Percentiles rank a stretch among this genome's conserved stretches.
phyloP scores from a whole-genome alignment of 169 alveolate genomes.

The Plasmodium knowlesi region DNA sequence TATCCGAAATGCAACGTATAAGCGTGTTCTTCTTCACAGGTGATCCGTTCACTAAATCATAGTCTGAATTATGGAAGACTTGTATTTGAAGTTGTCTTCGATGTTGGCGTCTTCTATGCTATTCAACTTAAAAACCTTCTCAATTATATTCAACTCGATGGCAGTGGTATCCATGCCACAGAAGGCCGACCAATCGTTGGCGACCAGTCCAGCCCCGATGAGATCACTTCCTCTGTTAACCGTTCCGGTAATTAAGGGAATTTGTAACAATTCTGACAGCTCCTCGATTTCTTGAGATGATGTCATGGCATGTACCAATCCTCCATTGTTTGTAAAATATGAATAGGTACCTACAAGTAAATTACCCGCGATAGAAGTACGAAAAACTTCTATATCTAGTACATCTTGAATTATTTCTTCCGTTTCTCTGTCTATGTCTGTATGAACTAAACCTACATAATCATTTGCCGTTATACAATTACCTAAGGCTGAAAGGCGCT shows the following conservation, averaged over 20 bases:
- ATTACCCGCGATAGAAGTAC: conserved; percentile 99
- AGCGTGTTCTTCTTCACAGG: neutral
- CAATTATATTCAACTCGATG: conserved; percentile 96
- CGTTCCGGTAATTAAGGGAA: conserved; percentile 99
- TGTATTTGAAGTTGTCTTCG: conserved; percentile 28
- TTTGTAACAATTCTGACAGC: conserved; percentile 94
- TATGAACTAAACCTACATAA: conserved; percentile 97
- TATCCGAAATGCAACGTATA: neutral
- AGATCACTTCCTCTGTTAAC: conserved; percentile 99
- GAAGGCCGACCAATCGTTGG: conserved; percentile 99
- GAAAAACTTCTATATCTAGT: conserved; percentile 97
- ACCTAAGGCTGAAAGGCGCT: conserved; percentile 98
- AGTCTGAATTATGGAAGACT: conserved; percentile 58
- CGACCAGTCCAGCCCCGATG: conserved; percentile 94
- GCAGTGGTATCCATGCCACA: conserved; percentile 99
- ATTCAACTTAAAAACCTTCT: conserved; percentile 94
- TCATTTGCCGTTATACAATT: conserved; percentile 98
- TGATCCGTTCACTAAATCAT: conserved; percentile 7
- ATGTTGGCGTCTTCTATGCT: conserved; percentile 73
- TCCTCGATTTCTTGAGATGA: conserved; percentile 98
- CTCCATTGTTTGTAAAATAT: conserved; percentile 96
- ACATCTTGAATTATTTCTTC: conserved; percentile 98
- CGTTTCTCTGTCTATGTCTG: conserved; percentile 98
- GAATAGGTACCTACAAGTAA: conserved; percentile 98
- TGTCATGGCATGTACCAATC: conserved; percentile 96